Conservation (phyloP, 1,284 basidiomycete species). For the Ceratobasidium sp. region DNA sequence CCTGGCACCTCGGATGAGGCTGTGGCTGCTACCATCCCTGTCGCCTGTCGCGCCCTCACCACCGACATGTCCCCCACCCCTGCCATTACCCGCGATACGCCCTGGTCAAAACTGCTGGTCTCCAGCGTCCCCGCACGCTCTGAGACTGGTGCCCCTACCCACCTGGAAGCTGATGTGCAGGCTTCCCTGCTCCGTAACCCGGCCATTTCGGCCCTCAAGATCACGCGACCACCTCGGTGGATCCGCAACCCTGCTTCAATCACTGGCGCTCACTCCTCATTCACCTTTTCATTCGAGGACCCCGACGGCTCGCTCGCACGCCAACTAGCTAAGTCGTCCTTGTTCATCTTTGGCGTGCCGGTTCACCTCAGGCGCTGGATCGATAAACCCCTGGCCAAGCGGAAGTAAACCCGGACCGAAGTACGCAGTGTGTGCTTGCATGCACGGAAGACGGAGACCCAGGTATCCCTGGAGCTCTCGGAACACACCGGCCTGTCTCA, state of each 20-base stretch:
- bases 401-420: too few species aligned
- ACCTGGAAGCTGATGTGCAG: neutral
- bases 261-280: neutral
- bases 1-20: neutral
- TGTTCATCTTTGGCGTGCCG: slow-evolving; percentile 2
- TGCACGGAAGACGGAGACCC: too few species aligned
- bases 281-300: slow-evolving; percentile 8
- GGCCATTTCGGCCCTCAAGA: neutral
- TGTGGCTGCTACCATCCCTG: neutral
- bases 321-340: neutral
- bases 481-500: too few species aligned
- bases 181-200: neutral
- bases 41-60: too few species aligned
- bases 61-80: neutral
- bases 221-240: neutral
- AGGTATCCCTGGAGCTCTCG: too few species aligned
- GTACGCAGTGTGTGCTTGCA: too few species aligned
- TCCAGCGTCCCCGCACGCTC: neutral
- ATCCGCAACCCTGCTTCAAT: slow-evolving; percentile 5
- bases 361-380: neutral
- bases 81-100: neutral
- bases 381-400: neutral
- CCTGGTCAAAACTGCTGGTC: neutral
- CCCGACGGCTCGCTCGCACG: slow-evolving; percentile 3
- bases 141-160: neutral